Percentiles rank a stretch among this genome's conserved stretches.
Conservation (phyloP, 2,329 filamentous ascomycete species). For the Claviceps sp. region DNA sequence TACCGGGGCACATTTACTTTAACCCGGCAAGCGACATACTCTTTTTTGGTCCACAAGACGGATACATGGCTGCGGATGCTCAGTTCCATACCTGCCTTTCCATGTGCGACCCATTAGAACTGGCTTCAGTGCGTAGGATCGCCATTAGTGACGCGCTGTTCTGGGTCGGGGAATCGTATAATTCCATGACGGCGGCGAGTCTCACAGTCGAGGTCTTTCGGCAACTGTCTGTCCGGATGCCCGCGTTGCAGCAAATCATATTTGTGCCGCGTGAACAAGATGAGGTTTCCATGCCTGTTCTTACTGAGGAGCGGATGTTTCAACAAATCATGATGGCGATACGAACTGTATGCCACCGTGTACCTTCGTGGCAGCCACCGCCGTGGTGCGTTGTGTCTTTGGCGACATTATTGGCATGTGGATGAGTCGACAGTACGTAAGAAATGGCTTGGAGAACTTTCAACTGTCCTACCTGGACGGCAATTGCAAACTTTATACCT, state of each 20-base stretch:
- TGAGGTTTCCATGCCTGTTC: slow-evolving; percentile 14
- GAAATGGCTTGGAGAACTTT: not conserved
- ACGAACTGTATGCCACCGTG: slow-evolving; percentile 16
- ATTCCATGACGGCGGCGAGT: slow-evolving; percentile 25
- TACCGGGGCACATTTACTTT: slow-evolving; percentile 29
- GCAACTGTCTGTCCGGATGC: slow-evolving; percentile 25
- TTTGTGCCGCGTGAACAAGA: slow-evolving; percentile 30
- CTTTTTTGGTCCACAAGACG: slow-evolving; percentile 32
- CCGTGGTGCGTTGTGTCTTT: slow-evolving; percentile 24
- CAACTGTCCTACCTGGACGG: too few species aligned
- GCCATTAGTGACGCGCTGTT: slow-evolving; percentile 34
- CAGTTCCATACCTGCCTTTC: slow-evolving; percentile 32
- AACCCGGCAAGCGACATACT: slow-evolving; percentile 29
- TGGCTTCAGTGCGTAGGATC: slow-evolving; percentile 26
- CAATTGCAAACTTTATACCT: not conserved
- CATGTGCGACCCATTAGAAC: slow-evolving; percentile 27
- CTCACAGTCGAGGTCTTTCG: slow-evolving; percentile 27
- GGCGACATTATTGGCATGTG: slow-evolving; percentile 1
- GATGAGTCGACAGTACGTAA: not conserved
- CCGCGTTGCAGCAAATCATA: slow-evolving; percentile 26
- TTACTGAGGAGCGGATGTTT: slow-evolving; percentile 22
- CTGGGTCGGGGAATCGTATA: slow-evolving; percentile 22
- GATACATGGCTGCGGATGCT: slow-evolving; percentile 31
- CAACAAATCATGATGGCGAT: slow-evolving; percentile 25
- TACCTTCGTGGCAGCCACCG: slow-evolving; percentile 20